Evolutionary conservation across 2,329 filamentous ascomycete species (phyloP).

Genomic region (Microsporum canis): DNA sequence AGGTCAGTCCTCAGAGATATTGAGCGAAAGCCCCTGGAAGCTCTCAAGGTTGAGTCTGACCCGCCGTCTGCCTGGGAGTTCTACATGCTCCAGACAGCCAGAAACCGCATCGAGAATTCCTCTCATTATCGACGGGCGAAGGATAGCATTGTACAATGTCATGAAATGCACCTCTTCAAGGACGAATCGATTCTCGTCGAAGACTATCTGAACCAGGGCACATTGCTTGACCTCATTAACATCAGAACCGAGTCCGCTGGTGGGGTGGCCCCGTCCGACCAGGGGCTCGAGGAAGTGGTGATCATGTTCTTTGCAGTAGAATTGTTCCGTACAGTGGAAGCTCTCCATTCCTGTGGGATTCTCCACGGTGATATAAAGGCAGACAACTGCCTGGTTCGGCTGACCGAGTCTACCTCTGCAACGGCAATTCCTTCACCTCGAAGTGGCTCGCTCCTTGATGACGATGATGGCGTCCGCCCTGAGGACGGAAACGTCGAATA

Average conservation of each 20-base stretch:
- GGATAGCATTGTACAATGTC: constrained; percentile 67
- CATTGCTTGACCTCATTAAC: constrained; percentile 90
- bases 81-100: constrained; percentile 78
- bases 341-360: constrained; percentile 65
- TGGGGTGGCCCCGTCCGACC: constrained; percentile 38
- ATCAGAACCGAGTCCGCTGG: constrained; percentile 52
- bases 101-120: constrained; percentile 54
- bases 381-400: constrained; percentile 85
- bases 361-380: constrained; percentile 91
- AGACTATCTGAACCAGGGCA: constrained; percentile 79
- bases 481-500: constrained; percentile 45
- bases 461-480: constrained; percentile 16
- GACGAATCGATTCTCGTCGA: constrained; percentile 85
- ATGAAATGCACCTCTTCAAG: constrained; percentile 83
- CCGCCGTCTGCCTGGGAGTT: constrained; percentile 91
- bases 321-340: constrained; percentile 78
- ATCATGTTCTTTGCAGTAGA: constrained; percentile 96
- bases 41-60: constrained; percentile 79
- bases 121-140: constrained; percentile 54
- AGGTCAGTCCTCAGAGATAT: constrained; percentile 10
- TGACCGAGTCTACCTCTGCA: constrained; percentile 49
- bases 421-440: constrained; percentile 8
- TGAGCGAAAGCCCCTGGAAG: constrained; percentile 55
- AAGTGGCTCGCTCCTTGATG: constrained; percentile 12
- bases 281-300: constrained; percentile 76